These are phyloP conservation scores for Amoebophrya sp. DNA, from an alignment of 169 alveolate genomes.

Conservation along the genomic window DNA sequence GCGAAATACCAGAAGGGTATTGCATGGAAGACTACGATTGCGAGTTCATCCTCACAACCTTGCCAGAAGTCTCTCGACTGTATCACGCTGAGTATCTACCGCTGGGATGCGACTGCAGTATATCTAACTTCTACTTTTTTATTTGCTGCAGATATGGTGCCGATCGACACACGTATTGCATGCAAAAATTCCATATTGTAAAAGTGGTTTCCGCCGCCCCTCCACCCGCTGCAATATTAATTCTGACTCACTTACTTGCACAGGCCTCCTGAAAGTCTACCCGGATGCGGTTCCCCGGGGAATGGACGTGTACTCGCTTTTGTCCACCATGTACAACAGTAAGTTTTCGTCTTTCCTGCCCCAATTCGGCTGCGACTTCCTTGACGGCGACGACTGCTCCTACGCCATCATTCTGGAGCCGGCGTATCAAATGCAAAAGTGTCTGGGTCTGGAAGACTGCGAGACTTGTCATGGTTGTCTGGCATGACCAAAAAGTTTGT, in stretches of 20 bases:
- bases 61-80: neutral
- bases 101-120: constrained; percentile 8
- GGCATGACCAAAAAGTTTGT: too few relatives aligned
- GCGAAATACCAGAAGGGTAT: neutral
- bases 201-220: too few relatives aligned
- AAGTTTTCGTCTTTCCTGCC: neutral
- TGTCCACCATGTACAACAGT: neutral
- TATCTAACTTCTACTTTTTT: too few relatives aligned
- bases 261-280: neutral
- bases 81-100: neutral
- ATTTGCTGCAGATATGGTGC: too few relatives aligned
- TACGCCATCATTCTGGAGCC: constrained; percentile 13
- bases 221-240: too few relatives aligned
- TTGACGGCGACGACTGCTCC: neutral
- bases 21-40: neutral
- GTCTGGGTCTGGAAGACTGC: too few relatives aligned
- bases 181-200: too few relatives aligned
- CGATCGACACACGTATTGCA: too few relatives aligned
- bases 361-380: neutral
- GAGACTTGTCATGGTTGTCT: too few relatives aligned
- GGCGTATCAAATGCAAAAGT: too few relatives aligned
- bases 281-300: neutral
- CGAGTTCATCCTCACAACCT: neutral
- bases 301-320: neutral
- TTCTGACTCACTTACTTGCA: too few relatives aligned